phyloP scores from a whole-genome alignment of 2,329 filamentous ascomycete genomes.

The Cryphonectria japonica region DNA sequence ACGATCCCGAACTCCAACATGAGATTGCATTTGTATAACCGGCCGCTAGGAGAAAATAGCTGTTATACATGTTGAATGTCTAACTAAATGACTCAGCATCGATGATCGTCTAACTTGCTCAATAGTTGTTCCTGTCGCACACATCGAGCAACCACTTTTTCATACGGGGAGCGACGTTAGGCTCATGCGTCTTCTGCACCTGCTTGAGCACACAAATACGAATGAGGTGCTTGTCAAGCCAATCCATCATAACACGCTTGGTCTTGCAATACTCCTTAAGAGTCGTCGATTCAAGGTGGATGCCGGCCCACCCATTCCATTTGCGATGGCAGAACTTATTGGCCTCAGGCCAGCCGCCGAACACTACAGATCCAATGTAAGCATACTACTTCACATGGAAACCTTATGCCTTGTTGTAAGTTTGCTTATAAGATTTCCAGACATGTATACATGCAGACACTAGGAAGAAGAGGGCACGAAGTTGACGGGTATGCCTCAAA shows the following conservation, averaged over 20 bases:
- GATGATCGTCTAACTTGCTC: too few relatives aligned
- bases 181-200: background rate
- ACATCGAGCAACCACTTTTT: background rate
- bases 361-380: background rate
- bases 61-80: too few relatives aligned
- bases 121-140: background rate
- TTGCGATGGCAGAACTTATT: background rate
- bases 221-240: background rate
- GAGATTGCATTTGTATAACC: too few relatives aligned
- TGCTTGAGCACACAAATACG: background rate
- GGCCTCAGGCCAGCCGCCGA: background rate
- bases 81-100: too few relatives aligned
- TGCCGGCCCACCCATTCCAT: background rate
- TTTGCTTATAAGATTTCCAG: too few relatives aligned
- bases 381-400: background rate
- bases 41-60: too few relatives aligned
- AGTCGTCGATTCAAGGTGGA: background rate
- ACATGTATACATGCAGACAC: too few relatives aligned
- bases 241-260: background rate
- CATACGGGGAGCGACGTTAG: background rate
- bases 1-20: too few relatives aligned
- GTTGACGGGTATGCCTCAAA: too few relatives aligned
- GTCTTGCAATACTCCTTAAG: background rate
- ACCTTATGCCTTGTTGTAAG: too few relatives aligned
- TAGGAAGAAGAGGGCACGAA: too few relatives aligned